Conservation (phyloP, 495 filamentous ascomycete species). For the Penicillium coprophilum region DNA sequence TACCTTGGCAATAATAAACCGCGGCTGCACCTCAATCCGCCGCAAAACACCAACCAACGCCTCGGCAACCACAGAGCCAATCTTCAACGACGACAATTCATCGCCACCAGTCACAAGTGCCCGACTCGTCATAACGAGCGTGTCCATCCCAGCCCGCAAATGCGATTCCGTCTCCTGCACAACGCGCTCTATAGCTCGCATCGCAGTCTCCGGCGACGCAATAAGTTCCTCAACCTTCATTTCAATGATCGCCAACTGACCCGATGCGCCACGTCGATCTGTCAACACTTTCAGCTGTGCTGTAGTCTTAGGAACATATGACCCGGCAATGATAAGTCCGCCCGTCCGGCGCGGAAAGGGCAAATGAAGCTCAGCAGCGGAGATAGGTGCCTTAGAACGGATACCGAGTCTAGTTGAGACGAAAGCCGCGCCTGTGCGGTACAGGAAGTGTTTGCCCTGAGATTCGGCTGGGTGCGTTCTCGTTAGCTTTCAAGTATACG, state of each 20-base stretch:
- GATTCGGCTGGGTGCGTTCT: constrained; percentile 31
- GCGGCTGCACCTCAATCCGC: constrained; percentile 43
- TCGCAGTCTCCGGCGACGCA: constrained; percentile 26
- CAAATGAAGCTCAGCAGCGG: constrained; percentile 40
- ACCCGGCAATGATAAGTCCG: constrained; percentile 52
- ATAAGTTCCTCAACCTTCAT: constrained; percentile 49
- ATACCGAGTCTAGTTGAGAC: constrained; percentile 56
- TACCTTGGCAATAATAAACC: constrained; percentile 57
- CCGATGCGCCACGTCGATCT: constrained; percentile 29
- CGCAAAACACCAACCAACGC: constrained; percentile 46
- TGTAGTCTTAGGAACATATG: constrained; percentile 57
- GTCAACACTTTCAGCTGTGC: constrained; percentile 46
- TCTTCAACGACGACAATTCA: constrained; percentile 44
- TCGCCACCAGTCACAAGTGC: constrained; percentile 48
- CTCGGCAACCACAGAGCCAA: constrained; percentile 46
- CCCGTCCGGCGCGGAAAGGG: constrained; percentile 35
- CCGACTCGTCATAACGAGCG: constrained; percentile 55
- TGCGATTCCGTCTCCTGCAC: constrained; percentile 30
- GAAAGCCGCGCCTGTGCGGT: constrained; percentile 54
- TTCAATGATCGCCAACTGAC: constrained; percentile 45
- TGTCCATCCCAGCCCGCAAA: constrained; percentile 39
- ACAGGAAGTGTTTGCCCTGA: constrained; percentile 49
- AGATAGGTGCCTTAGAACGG: constrained; percentile 43
- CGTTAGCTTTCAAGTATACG: background rate
- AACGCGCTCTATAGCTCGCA: constrained; percentile 23